These are phyloP conservation scores for Paralagenidium karlingii DNA, from an alignment of 352 stramenopile species.

Conservation along the genomic window DNA sequence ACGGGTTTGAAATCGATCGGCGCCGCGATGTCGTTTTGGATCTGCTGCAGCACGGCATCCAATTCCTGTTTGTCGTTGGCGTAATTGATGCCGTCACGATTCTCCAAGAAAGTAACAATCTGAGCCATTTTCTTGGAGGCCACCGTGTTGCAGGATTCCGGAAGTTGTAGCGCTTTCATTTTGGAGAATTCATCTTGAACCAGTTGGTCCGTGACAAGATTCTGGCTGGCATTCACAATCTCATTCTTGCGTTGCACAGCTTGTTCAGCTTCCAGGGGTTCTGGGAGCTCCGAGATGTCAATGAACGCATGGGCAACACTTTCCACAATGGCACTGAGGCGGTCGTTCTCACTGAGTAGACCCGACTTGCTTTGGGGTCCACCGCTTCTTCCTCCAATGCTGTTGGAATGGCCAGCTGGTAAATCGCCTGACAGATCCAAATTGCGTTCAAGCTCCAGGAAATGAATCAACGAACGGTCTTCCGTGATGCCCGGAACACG, in stretches of 20 bases:
- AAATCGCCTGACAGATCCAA: constrained; percentile 47
- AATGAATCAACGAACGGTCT: constrained; percentile 62
- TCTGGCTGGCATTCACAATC: constrained; percentile 40
- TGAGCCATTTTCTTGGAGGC: no score
- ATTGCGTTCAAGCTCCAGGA: constrained; percentile 70
- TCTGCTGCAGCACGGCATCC: no score
- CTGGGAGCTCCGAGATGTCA: constrained; percentile 68
- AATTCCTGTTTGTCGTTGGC: no score
- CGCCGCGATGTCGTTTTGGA: no score
- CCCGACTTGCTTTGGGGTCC: constrained; percentile 34
- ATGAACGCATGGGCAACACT: constrained; percentile 67
- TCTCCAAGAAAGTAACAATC: no score
- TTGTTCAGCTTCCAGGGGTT: constrained; percentile 66
- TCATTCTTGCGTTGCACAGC: constrained; percentile 65
- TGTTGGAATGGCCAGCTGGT: background rate
- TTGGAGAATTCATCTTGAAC: no score
- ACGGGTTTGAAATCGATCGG: no score
- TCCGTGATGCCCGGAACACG: constrained; percentile 61
- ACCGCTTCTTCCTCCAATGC: constrained; percentile 17
- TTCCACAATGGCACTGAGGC: constrained; percentile 64
- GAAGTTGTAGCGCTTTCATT: no score
- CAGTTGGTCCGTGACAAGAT: no score
- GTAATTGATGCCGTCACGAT: no score
- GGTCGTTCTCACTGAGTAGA: constrained; percentile 58
- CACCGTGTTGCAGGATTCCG: no score